Base-by-base conservation (phyloP, 2,329 filamentous ascomycete species). In the Fusarium siculi region DNA sequence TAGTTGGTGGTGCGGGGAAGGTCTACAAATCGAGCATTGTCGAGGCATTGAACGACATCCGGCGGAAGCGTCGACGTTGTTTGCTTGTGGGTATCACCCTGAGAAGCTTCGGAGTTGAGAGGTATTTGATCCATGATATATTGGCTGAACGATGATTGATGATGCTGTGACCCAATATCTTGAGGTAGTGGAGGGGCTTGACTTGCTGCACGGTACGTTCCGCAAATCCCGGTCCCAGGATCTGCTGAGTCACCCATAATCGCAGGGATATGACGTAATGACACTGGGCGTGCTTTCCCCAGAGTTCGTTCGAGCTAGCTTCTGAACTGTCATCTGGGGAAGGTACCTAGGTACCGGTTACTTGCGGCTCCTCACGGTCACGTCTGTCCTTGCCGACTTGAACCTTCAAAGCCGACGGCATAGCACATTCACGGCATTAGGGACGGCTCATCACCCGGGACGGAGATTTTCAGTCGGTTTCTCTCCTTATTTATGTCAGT, bases 21-120 rank as follows among this genome's bases (percentile, higher is more conserved):
- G 84, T 88, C 77, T 89, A 97, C 95, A 85, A 98, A 99, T 77
- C 96, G 92, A 55, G 96, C 94, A 85, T 98, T 98, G 80, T 97
- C 92, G 30, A 99, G 90, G 80, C 95, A 98, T 78, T 95, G 92
- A 18, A 96, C 89, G 28, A 98, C 96, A 82, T 98, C 95, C 8
- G 88, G 85, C 0, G 96, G 96, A 5, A 98, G 88, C 14, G 88
- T 88, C 65, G 87, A 87, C 42, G 93, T 92, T 66, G 89, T 82
- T 80, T 92, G 90, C 72, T 91, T 92, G 82, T 95, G 87, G 49
- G 90, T 94, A 63, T 92, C 88, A 73, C 92, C 91, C 57, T 91
- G 90, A 11, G 93, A 95, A 65, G 92, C 89, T 82, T 94, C 92
- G 81, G 93, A 92, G 79, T 91, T 93, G 70, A 95, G 87, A 7